phyloP scores from a whole-genome alignment of 495 filamentous ascomycete genomes.

The Melanomma pulvis-pyrius region DNA sequence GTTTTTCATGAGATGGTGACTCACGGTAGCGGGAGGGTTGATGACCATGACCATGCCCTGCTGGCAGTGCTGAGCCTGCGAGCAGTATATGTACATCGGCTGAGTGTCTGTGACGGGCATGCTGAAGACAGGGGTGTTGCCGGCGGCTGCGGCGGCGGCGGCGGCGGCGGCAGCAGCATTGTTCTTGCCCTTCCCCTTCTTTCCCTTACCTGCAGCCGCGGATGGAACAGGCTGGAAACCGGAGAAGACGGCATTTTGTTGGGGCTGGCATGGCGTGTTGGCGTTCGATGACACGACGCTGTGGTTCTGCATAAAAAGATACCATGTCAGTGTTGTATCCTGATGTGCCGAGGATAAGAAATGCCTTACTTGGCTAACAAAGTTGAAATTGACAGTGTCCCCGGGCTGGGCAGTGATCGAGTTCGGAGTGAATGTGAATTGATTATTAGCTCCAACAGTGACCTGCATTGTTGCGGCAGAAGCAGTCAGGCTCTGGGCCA shows the following conservation, averaged over 20 bases:
- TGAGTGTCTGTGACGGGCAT: conserved; percentile 9
- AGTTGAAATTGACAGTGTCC: conserved; percentile 20
- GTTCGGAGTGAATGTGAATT: conserved; percentile 18
- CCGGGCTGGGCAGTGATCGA: conserved; percentile 13
- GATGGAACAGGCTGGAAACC: conserved; percentile 18
- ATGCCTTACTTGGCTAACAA: background rate
- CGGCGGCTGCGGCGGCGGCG: background rate
- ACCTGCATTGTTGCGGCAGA: conserved; percentile 23
- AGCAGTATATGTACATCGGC: conserved; percentile 24
- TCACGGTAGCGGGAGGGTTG: conserved; percentile 7
- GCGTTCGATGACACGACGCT: conserved; percentile 11
- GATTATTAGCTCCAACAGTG: conserved; percentile 20
- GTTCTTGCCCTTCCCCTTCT: background rate
- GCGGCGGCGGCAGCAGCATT: background rate
- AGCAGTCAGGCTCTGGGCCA: conserved; percentile 12
- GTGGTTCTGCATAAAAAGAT: background rate
- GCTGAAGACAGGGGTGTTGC: conserved; percentile 16
- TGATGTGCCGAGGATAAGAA: background rate
- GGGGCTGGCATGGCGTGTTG: conserved; percentile 6
- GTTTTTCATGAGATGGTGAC: background rate
- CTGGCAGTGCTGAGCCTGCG: conserved; percentile 23
- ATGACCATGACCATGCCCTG: conserved; percentile 27
- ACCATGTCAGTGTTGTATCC: background rate
- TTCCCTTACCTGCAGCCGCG: background rate
- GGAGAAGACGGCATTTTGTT: conserved; percentile 16